Base-by-base conservation (phyloP, 768 basidiomycete genomes). In the Agrocybe praecox region DNA sequence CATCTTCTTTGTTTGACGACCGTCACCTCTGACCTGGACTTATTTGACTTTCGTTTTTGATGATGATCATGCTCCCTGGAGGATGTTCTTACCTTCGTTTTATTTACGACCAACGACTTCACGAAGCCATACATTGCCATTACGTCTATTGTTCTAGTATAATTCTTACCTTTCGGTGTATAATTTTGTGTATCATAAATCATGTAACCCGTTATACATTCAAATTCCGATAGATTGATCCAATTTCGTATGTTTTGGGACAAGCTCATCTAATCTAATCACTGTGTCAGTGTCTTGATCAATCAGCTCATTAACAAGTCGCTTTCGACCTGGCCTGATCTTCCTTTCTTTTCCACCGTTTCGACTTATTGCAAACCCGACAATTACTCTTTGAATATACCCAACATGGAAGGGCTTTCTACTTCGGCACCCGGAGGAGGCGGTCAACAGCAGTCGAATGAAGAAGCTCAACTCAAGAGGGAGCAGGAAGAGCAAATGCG, bases 401-500 rank as follows among this genome's bases (percentile, higher is more conserved):
- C 4, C 5, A 48, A 17, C 46, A 49, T 61, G 59, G 59, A 61
- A 43, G 52, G 34, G 14, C 22, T 53, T 19, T 40, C 54, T 22
- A 19, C 26, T n/a, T 44, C 53, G 29, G 21, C 49, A 6, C 52
- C 47, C n/a, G n/a, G n/a, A 8, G 11, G 48, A 36, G 6, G 19
- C 17, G 43, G 43, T 12, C 23, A 62, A 61, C 36, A 40, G 14
- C 36, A 14, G 14, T 52, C 55, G 8, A 64, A 64, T 46, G 81
- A 80, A 29, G 86, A 85, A 23, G 83, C 83, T 34, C 42, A 43
- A 8, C 81, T 79, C 1, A 84, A 81, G 53, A 78, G 76, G 33
- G 82, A 78, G 11, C 83, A 88, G 52, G 90, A 92, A 58, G 91
- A 92, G 59, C 80, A 92, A 68, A 83, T 87, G 82, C 81, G 88